Evolutionary conservation across 169 alveolate genomes (phyloP).

Genomic region (Plasmodium vinckei): DNA sequence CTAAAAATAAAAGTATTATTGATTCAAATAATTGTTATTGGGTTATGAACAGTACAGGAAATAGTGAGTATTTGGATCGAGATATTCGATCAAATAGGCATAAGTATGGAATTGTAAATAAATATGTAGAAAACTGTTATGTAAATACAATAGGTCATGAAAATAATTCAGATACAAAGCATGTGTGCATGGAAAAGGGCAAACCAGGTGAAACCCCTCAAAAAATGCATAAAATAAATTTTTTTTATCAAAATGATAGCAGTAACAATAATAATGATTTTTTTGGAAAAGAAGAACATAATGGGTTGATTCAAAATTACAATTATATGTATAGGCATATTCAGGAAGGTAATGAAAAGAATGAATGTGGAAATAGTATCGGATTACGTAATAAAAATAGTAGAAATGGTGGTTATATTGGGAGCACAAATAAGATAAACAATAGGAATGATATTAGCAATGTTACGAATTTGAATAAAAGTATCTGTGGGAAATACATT

Average conservation of each 20-base stretch:
- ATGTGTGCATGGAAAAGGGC: not conserved
- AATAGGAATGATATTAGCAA: conserved; percentile 6
- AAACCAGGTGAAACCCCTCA: not conserved
- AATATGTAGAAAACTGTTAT: conserved; percentile 7
- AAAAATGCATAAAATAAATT: conserved; percentile 55
- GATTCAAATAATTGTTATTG: too few relatives aligned
- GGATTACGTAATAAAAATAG: not conserved
- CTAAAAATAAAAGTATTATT: too few relatives aligned
- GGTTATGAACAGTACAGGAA: too few relatives aligned
- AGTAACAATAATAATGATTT: not conserved
- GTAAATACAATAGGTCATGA: not conserved
- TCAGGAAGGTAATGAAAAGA: not conserved
- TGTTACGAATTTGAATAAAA: not conserved
- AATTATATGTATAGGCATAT: conserved; percentile 5
- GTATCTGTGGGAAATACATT: not conserved
- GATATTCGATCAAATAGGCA: not conserved
- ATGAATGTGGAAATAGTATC: conserved; percentile 10
- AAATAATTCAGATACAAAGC: not conserved
- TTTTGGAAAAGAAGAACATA: too few relatives aligned
- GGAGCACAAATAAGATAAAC: conserved; percentile 1
- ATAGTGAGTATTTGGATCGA: not conserved
- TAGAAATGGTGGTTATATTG: not conserved
- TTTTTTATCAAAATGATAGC: conserved; percentile 16
- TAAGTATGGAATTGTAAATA: conserved; percentile 16
- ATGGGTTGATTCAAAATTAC: not conserved